These are phyloP conservation scores for Cladobotryum protrusum DNA, from an alignment of 2,329 filamentous ascomycete species.

Conservation along the genomic window DNA sequence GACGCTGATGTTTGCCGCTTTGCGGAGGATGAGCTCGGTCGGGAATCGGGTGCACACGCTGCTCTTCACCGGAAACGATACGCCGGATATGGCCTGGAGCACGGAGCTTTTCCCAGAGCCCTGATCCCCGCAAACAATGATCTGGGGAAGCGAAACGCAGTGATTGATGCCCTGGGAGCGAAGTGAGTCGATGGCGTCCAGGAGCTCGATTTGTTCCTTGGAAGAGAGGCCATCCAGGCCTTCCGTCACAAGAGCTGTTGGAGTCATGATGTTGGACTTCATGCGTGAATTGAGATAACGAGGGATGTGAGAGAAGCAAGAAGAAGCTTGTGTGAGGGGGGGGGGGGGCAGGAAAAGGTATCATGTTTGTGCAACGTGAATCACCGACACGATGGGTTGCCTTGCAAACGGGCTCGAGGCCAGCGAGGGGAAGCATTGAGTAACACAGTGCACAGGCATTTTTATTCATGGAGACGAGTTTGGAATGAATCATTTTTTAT, in stretches of 20 bases:
- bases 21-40: constrained; percentile 47
- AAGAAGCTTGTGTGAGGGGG: too few relatives aligned
- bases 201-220: constrained; percentile 18
- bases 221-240: constrained; percentile 11
- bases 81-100: constrained; percentile 49
- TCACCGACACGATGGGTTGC: too few relatives aligned
- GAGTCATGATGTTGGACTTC: background rate
- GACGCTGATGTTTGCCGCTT: constrained; percentile 12
- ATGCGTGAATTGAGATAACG: too few relatives aligned
- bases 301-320: too few relatives aligned
- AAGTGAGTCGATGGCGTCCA: constrained; percentile 31
- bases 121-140: constrained; percentile 51
- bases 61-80: constrained; percentile 47
- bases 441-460: too few relatives aligned
- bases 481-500: too few relatives aligned
- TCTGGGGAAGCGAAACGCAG: constrained; percentile 35
- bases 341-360: too few relatives aligned
- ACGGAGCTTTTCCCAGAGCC: constrained; percentile 52
- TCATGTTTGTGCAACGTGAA: too few relatives aligned
- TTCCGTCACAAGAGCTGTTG: constrained; percentile 1
- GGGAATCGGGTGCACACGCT: constrained; percentile 50
- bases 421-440: too few relatives aligned
- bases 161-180: constrained; percentile 29
- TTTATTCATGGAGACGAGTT: too few relatives aligned
- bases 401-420: too few relatives aligned